Conservation (phyloP, 192 early-diverging fungal species). For the Kickxella alabastrina region DNA sequence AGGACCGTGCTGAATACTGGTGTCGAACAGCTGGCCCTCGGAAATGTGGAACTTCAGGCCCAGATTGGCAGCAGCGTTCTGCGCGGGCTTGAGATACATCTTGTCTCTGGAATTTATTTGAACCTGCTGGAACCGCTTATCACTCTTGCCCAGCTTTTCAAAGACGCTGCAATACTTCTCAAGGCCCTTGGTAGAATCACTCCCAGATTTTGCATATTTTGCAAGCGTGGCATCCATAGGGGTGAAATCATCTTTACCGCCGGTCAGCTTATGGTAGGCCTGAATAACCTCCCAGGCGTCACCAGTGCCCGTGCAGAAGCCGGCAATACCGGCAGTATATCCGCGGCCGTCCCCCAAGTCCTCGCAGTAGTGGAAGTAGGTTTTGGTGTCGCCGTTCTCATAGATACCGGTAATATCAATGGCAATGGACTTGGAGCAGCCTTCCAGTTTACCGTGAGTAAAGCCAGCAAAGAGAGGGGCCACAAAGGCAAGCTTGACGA, state of each 20-base stretch:
- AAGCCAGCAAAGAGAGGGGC: too few species aligned
- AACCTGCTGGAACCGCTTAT: conserved; percentile 21
- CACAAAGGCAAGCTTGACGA: too few species aligned
- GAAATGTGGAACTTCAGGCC: conserved; percentile 30
- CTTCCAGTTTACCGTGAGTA: too few species aligned
- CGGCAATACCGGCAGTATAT: conserved; percentile 51
- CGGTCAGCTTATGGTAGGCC: conserved; percentile 14
- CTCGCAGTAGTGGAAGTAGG: conserved; percentile 45
- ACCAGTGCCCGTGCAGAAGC: conserved; percentile 47
- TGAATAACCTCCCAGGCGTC: conserved; percentile 26
- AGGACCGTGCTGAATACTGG: conserved; percentile 43
- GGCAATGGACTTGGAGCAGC: too few species aligned
- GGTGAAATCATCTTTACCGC: conserved; percentile 39
- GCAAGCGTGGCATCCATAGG: conserved; percentile 13
- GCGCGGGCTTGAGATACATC: conserved; percentile 27
- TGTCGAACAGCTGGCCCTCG: conserved; percentile 53
- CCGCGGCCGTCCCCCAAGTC: conserved; percentile 41
- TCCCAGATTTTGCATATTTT: conserved; percentile 9
- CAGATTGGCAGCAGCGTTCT: conserved; percentile 6
- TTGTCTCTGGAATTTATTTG: conserved; percentile 18
- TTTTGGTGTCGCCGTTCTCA: conserved; percentile 35
- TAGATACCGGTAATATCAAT: conserved; percentile 54
- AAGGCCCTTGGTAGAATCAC: conserved; percentile 13
- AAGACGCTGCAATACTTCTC: conserved; percentile 47
- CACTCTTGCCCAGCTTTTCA: conserved; percentile 28